A percentile compares a stretch with the other conserved stretches of the same genome.
Conservation (phyloP, 2,329 filamentous ascomycete species). For the Cordyceps fumosorosea region DNA sequence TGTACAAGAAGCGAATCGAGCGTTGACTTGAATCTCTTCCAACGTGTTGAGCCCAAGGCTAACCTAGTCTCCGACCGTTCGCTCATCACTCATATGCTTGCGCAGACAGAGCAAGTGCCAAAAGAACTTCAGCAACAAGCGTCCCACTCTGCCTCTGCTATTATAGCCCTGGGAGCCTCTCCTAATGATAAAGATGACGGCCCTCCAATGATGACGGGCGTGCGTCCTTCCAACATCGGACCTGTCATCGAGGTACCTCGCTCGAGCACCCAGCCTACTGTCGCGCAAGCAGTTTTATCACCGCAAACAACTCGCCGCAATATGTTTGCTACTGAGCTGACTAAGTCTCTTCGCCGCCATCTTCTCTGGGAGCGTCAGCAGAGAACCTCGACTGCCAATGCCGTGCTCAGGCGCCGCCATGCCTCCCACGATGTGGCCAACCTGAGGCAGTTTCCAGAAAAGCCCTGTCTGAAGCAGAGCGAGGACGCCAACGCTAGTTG, state of each 20-base stretch:
- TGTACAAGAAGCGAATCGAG: constrained; percentile 73
- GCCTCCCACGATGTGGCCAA: constrained; percentile 88
- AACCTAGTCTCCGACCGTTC: constrained; percentile 81
- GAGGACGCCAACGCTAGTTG: constrained; percentile 62
- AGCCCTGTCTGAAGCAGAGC: constrained; percentile 51
- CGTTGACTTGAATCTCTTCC: constrained; percentile 77
- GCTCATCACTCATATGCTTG: constrained; percentile 82
- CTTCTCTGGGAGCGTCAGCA: constrained; percentile 93
- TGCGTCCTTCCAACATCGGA: too few relatives aligned
- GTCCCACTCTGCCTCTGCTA: constrained; percentile 59
- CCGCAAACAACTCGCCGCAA: constrained; percentile 45
- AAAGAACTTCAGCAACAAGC: constrained; percentile 59
- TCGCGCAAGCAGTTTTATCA: constrained; percentile 72
- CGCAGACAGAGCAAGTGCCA: constrained; percentile 62
- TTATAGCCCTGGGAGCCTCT: constrained; percentile 44
- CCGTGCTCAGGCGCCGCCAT: constrained; percentile 81
- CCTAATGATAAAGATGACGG: constrained; percentile 43
- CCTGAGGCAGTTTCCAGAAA: constrained; percentile 44
- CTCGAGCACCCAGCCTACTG: constrained; percentile 52
- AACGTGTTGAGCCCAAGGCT: constrained; percentile 80
- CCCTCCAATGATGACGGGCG: too few relatives aligned
- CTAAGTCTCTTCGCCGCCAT: constrained; percentile 83
- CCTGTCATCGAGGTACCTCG: too few relatives aligned
- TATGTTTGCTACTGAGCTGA: constrained; percentile 40
- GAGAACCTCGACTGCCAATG: constrained; percentile 77